Conservation (phyloP, 2,329 filamentous ascomycete genomes). For the Cytospora schulzeri region DNA sequence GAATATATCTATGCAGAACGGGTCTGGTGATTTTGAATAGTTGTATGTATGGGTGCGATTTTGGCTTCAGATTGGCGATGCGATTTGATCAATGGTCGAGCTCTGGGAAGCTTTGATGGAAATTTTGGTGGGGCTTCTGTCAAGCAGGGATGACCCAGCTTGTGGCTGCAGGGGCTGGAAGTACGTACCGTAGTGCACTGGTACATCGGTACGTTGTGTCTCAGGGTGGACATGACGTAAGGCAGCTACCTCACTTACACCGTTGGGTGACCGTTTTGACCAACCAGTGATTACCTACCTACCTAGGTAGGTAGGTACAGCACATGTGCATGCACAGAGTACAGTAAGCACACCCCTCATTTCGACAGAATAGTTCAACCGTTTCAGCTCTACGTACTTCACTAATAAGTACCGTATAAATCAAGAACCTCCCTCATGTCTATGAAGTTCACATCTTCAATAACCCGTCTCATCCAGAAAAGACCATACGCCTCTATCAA, state of each 20-base stretch:
- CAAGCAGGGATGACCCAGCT: neutral
- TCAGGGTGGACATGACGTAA: neutral
- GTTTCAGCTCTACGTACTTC: neutral
- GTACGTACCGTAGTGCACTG: neutral
- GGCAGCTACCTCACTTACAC: neutral
- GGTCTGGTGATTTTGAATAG: neutral
- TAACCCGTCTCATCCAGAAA: neutral
- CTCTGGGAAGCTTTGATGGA: constrained; percentile 18
- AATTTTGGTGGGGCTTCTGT: constrained; percentile 17
- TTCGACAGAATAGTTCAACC: neutral
- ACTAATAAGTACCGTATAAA: too few relatives aligned
- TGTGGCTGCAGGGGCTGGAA: neutral
- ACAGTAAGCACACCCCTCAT: neutral
- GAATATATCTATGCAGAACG: neutral
- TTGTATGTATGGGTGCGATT: neutral
- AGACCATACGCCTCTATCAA: constrained; percentile 8
- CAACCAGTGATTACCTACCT: too few relatives aligned
- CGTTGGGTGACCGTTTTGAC: neutral
- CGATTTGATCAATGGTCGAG: neutral
- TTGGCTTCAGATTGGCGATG: neutral
- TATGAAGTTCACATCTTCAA: neutral
- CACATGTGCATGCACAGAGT: too few relatives aligned
- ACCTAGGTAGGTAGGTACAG: too few relatives aligned
- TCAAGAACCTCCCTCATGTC: neutral
- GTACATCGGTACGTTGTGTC: neutral